Base-by-base conservation (phyloP, 1,284 basidiomycete genomes). In the Tremellales sp. region DNA sequence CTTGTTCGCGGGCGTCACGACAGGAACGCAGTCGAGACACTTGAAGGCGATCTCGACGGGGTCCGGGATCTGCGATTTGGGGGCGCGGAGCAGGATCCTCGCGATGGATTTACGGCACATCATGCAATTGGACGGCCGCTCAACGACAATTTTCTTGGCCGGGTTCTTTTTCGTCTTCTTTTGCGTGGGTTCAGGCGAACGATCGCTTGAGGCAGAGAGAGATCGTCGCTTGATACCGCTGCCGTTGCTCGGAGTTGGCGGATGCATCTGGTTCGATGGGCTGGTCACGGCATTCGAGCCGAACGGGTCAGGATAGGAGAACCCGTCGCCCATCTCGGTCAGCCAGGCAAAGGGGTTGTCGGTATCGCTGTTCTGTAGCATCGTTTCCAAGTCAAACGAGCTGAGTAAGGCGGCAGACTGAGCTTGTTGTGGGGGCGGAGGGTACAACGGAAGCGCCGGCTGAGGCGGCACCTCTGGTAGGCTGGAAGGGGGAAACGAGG, bases 381-480 rank as follows among this genome's bases (percentile, higher is more conserved):
- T 63, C 8, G 65, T 63, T 48, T 70, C 65, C 22, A 70, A 60
- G 43, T 70, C 68, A 45, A 68, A 68, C n/a, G n/a, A n/a, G n/a
- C n/a, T n/a, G n/a, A n/a, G n/a, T n/a, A n/a, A n/a, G n/a, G n/a
- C n/a, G n/a, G n/a, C n/a, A n/a, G n/a, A n/a, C n/a, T n/a, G n/a
- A n/a, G n/a, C n/a, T n/a, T n/a, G n/a, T n/a, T n/a, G n/a, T n/a
- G n/a, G n/a, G n/a, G n/a, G n/a, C n/a, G n/a, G n/a, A n/a, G n/a
- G n/a, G n/a, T n/a, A n/a, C n/a, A n/a, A n/a, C n/a, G n/a, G n/a
- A n/a, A n/a, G n/a, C n/a, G n/a, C n/a, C n/a, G n/a, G n/a, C n/a
- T n/a, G n/a, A n/a, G n/a, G n/a, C n/a, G n/a, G n/a, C n/a, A n/a
- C n/a, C n/a, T n/a, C n/a, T n/a, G n/a, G n/a, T n/a, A n/a, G n/a